Conservation (phyloP, 352 stramenopile species). For the Phytophthora tentaculata region DNA sequence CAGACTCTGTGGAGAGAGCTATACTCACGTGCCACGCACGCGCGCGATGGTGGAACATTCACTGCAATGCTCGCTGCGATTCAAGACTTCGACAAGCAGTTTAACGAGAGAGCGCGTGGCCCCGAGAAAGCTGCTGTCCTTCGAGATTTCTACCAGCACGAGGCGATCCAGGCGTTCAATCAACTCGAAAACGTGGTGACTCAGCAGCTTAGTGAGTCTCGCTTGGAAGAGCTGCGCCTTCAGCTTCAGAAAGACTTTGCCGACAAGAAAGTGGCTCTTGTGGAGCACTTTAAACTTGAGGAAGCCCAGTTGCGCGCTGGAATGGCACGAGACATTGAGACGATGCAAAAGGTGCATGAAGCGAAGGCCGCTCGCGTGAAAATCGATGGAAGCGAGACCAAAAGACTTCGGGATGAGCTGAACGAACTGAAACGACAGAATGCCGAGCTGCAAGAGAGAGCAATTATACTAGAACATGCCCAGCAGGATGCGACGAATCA, state of each 20-base stretch:
- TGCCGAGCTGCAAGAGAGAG: constrained; percentile 45
- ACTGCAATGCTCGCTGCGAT: constrained; percentile 53
- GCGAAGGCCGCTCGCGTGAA: constrained; percentile 61
- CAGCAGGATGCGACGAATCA: constrained; percentile 40
- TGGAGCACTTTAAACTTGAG: constrained; percentile 71
- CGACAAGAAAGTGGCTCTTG: constrained; percentile 61
- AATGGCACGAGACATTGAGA: constrained; percentile 68
- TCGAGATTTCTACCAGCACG: constrained; percentile 58
- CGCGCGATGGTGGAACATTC: constrained; percentile 34
- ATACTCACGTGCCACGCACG: constrained; percentile 10
- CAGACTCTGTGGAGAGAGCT: constrained; percentile 52
- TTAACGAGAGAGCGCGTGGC: constrained; percentile 50
- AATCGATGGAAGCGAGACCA: constrained; percentile 68
- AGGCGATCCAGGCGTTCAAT: constrained; percentile 63
- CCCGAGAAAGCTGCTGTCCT: constrained; percentile 63
- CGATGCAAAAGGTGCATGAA: constrained; percentile 74
- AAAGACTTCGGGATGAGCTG: constrained; percentile 59
- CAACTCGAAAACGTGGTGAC: constrained; percentile 58
- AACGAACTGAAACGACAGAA: constrained; percentile 42
- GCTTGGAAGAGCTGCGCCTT: constrained; percentile 53
- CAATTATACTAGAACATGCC: constrained; percentile 59
- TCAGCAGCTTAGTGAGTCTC: constrained; percentile 60
- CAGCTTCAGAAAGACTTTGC: constrained; percentile 67
- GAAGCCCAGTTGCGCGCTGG: constrained; percentile 63
- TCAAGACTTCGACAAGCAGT: constrained; percentile 59